Percentiles rank a stretch among this genome's conserved stretches.
phyloP scores from a whole-genome alignment of 2,329 filamentous ascomycete genomes.

The Pyricularia sp. region DNA sequence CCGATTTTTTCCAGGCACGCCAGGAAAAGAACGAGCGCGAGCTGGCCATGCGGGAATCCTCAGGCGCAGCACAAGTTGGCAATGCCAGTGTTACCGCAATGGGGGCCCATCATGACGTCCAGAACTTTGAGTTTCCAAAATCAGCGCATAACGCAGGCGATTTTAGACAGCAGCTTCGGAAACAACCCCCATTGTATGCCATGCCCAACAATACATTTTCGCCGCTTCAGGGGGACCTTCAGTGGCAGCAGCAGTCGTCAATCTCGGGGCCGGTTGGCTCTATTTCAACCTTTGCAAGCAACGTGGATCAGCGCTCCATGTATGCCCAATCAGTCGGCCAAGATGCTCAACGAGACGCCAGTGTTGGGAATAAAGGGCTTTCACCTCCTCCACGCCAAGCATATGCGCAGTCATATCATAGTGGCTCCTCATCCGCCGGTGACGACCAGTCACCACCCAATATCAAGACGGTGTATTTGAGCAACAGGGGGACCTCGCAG shows the following conservation, averaged over 20 bases:
- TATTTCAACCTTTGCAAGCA: not conserved
- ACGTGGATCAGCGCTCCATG: not conserved
- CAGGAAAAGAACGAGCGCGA: constrained; percentile 6
- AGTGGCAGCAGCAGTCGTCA: not conserved
- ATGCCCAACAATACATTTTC: not conserved
- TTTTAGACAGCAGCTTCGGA: not conserved
- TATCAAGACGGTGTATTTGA: not conserved
- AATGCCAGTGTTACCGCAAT: constrained; percentile 6
- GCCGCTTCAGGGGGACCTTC: not conserved
- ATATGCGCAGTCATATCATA: not conserved
- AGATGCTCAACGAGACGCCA: not conserved
- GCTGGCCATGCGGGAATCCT: not conserved
- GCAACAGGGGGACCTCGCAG: not conserved
- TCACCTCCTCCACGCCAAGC: not conserved
- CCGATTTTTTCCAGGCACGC: constrained; percentile 8
- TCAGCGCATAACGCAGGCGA: constrained; percentile 7
- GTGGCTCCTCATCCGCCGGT: not conserved
- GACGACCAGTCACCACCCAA: not conserved
- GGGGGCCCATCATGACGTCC: not conserved
- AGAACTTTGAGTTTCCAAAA: constrained; percentile 5
- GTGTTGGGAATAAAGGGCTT: not conserved
- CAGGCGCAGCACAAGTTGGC: not conserved
- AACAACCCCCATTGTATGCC: not conserved
- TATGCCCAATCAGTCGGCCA: not conserved
- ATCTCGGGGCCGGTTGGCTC: not conserved